Percentiles rank a stretch among this genome's conserved stretches.
phyloP scores from a whole-genome alignment of 2,329 filamentous ascomycete genomes.

The Aspergillus flavus region DNA sequence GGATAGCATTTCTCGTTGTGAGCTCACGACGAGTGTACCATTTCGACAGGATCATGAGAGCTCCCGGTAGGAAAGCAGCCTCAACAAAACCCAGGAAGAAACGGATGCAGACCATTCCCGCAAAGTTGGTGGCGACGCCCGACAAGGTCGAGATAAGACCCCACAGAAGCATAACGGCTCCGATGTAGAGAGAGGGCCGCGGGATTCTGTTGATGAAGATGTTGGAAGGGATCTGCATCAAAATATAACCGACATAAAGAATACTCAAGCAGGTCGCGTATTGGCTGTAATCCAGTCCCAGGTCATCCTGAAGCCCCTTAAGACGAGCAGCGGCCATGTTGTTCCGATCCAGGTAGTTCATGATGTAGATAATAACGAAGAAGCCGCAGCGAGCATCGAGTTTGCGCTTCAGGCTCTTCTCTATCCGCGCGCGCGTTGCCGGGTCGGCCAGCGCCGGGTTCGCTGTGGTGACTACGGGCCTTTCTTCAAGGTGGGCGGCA shows the following conservation, averaged over 20 bases:
- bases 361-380: slow-evolving; percentile 76
- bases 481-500: background rate
- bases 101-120: slow-evolving; percentile 48
- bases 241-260: slow-evolving; percentile 62
- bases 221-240: slow-evolving; percentile 62
- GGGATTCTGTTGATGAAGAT: slow-evolving; percentile 54
- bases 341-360: slow-evolving; percentile 70
- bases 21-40: slow-evolving; percentile 72
- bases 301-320: slow-evolving; percentile 53
- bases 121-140: slow-evolving; percentile 50
- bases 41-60: slow-evolving; percentile 47
- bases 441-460: slow-evolving; percentile 20
- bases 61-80: slow-evolving; percentile 45
- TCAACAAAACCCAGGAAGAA: slow-evolving; percentile 49
- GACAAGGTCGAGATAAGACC: slow-evolving; percentile 59
- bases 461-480: background rate
- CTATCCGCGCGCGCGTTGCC: slow-evolving; percentile 56
- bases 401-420: slow-evolving; percentile 67
- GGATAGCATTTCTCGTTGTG: slow-evolving; percentile 49
- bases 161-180: slow-evolving; percentile 61
- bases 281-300: slow-evolving; percentile 45
- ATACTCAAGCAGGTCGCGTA: slow-evolving; percentile 51
- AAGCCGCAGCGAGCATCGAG: slow-evolving; percentile 70
- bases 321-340: slow-evolving; percentile 53
- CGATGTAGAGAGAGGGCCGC: slow-evolving; percentile 55